Evolutionary conservation across 2,329 filamentous ascomycete species (phyloP).

Genomic region (Fusarium humuli): DNA sequence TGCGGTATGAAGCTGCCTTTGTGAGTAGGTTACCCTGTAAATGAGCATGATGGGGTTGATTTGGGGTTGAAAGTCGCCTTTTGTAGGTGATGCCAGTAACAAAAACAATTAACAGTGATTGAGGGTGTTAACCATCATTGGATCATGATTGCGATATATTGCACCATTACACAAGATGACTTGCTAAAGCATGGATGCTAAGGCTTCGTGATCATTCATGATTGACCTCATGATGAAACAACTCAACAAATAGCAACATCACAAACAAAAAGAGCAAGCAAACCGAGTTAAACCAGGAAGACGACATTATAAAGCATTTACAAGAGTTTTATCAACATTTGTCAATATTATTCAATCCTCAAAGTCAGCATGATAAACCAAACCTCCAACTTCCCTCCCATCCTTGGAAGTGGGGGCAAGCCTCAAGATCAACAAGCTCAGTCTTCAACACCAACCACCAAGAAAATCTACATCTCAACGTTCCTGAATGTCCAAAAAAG

Average conservation of each 20-base stretch:
- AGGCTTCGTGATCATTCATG: not conserved
- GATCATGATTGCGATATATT: not conserved
- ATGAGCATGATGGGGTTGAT: not conserved
- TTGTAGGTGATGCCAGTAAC: not conserved
- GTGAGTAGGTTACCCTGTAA: conserved; percentile 4
- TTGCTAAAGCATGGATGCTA: not conserved
- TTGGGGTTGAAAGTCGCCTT: not conserved
- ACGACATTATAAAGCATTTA: not conserved
- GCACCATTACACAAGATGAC: fast-evolving
- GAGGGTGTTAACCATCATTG: too few relatives aligned
- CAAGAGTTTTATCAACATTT: not conserved
- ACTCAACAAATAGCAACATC: fast-evolving
- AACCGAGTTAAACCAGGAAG: fast-evolving
- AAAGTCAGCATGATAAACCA: conserved; percentile 11
- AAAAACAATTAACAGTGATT: not conserved
- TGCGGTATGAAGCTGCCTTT: conserved; percentile 1
- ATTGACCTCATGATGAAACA: not conserved
- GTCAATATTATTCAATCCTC: not conserved
- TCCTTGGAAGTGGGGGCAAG: conserved; percentile 12
- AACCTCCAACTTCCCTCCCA: not conserved
- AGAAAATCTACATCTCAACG: not conserved
- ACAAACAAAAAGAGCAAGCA: not conserved
- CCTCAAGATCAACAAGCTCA: not conserved
- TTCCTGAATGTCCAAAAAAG: conserved; percentile 20
- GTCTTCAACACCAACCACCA: conserved; percentile 14